phyloP scores from a whole-genome alignment of 495 filamentous ascomycete species.

The Penicillium atrosanguineum region DNA sequence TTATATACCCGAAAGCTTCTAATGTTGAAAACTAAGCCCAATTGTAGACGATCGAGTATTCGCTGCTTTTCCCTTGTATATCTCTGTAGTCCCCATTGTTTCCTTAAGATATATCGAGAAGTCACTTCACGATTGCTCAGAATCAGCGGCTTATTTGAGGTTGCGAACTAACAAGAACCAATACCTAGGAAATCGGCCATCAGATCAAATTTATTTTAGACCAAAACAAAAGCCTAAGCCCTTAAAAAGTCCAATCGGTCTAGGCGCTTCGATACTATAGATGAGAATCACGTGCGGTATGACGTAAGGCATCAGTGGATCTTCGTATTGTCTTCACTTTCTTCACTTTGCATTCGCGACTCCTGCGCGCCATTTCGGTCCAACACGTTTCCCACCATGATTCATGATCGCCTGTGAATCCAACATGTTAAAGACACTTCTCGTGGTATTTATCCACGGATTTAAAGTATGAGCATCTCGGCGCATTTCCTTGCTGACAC shows the following conservation, averaged over 20 bases:
- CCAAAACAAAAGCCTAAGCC: background rate
- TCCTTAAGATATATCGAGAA: no score
- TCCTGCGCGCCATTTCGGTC: background rate
- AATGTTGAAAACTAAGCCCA: no score
- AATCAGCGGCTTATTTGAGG: no score
- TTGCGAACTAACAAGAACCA: no score
- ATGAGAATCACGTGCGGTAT: slow-evolving; percentile 1
- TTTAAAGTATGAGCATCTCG: slow-evolving; percentile 70
- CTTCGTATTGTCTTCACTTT: background rate
- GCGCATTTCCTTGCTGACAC: background rate
- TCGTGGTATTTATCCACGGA: slow-evolving; percentile 93
- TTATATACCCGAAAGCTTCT: no score
- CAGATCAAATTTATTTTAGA: background rate
- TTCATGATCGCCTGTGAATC: background rate
- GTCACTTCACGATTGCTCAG: no score
- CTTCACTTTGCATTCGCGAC: background rate
- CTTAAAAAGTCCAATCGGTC: background rate
- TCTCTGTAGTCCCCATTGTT: no score
- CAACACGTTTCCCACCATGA: slow-evolving; percentile 1
- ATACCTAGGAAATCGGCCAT: background rate
- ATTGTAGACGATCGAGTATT: no score
- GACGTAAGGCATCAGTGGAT: slow-evolving; percentile 4
- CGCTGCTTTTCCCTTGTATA: no score
- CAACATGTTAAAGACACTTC: slow-evolving; percentile 80
- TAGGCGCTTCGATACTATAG: background rate